These are phyloP conservation scores for Boehmeria nivea DNA, from an alignment of 306 rosid species.

Conservation along the genomic window DNA sequence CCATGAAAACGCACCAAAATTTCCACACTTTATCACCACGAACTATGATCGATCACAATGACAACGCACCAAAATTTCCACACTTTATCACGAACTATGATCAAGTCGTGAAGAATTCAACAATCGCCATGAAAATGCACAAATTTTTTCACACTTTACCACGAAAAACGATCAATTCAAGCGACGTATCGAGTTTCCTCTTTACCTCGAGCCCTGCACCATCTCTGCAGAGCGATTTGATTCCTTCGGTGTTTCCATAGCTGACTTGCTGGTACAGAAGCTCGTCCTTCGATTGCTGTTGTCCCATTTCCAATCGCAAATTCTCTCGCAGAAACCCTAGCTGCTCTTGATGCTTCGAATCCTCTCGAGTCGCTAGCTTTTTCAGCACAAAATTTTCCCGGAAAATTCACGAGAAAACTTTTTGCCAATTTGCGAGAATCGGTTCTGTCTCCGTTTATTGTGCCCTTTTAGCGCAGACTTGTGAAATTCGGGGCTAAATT, in stretches of 20 bases:
- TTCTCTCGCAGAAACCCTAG: not conserved
- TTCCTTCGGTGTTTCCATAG: slow-evolving; percentile 67
- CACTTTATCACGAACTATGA: not conserved
- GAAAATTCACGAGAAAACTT: not conserved
- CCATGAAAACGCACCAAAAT: not conserved
- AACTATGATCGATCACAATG: not conserved
- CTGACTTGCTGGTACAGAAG: slow-evolving; percentile 74
- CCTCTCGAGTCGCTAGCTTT: too few relatives aligned
- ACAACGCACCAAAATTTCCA: too few relatives aligned
- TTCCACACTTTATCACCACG: not conserved
- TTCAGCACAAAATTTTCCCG: not conserved
- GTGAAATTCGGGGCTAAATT: too few relatives aligned
- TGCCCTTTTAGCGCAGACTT: too few relatives aligned
- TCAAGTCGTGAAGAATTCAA: slow-evolving; percentile 9
- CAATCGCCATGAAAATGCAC: slow-evolving; percentile 10
- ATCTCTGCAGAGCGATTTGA: slow-evolving; percentile 66
- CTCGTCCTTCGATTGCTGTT: slow-evolving; percentile 71
- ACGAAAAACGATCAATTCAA: not conserved
- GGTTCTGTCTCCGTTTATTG: too few relatives aligned
- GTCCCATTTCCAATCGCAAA: slow-evolving; percentile 59
- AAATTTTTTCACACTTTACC: not conserved
- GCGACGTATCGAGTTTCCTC: not conserved
- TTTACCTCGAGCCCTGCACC: slow-evolving; percentile 93
- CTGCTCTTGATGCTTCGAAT: too few relatives aligned
- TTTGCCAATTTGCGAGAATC: too few relatives aligned